These are phyloP conservation scores for Alnus rubra DNA, from an alignment of 306 rosid species.

Conservation along the genomic window DNA sequence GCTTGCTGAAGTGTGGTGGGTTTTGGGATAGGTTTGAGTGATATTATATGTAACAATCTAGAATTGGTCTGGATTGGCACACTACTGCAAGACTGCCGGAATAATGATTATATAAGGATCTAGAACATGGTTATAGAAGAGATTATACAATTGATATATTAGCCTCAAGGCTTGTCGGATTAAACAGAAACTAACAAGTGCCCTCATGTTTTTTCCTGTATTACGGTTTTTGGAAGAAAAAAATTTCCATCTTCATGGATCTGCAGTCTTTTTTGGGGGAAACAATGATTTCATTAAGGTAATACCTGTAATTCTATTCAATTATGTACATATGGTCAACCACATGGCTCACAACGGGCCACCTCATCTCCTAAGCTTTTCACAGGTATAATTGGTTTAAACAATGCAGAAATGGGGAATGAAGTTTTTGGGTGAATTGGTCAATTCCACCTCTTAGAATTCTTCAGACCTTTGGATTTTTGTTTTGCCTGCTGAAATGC, in stretches of 20 bases:
- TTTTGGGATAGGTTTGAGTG: too few relatives aligned
- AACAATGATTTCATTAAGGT: not conserved
- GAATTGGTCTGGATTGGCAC: not conserved
- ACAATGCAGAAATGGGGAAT: slow-evolving; percentile 7
- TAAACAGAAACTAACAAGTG: too few relatives aligned
- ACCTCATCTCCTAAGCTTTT: slow-evolving; percentile 33
- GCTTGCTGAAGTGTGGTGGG: too few relatives aligned
- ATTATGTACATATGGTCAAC: slow-evolving; percentile 50
- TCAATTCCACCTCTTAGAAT: slow-evolving; percentile 91
- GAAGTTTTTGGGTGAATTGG: slow-evolving; percentile 15
- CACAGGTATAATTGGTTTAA: slow-evolving; percentile 14
- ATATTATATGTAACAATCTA: too few relatives aligned
- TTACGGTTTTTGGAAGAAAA: too few relatives aligned
- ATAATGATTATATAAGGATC: not conserved
- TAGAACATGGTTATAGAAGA: not conserved
- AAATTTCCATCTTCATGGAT: not conserved
- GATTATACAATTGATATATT: not conserved
- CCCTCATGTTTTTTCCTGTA: too few relatives aligned
- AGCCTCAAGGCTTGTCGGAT: not conserved
- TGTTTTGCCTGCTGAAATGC: slow-evolving; percentile 94
- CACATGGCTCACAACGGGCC: slow-evolving; percentile 37
- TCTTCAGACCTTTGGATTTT: slow-evolving; percentile 77
- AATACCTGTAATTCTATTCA: slow-evolving; percentile 36
- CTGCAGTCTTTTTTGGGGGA: not conserved
- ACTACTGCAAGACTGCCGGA: not conserved